Base-by-base conservation (phyloP, 2,329 filamentous ascomycete species). In the Trichoderma citrinoviride region DNA sequence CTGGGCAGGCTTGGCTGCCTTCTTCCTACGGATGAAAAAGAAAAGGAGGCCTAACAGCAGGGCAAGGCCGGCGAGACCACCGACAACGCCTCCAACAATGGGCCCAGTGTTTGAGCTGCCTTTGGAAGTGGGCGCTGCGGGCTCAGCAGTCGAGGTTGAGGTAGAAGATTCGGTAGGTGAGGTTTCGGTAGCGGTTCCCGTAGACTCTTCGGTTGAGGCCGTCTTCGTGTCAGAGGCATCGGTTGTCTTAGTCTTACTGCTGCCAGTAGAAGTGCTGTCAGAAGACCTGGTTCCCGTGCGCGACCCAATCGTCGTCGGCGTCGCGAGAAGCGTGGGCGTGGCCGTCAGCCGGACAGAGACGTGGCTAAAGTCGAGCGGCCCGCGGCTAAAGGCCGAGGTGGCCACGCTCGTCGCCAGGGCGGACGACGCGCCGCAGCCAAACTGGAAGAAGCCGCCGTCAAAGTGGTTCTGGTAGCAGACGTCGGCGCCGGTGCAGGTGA, bases 391-490 rank as follows among this genome's bases (percentile, higher is more conserved):
- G 6, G 81, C 82, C 2, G 79, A 79, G 27, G 78, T 77, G 25
- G 77, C 74, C 10, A 87, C 84, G 1, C 77, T 81, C 1, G 81
- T 82, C 2, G 78, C 84, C 65, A 83, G 68, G 29, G 75, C 73
- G 29, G 82, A 81, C 1, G 79, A 80, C 10, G 74, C 72, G 19
- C 84, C 85, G 67, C 85, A 87, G 1, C 85, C 85, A 60, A 78
- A 87, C 73, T 87, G 85, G 57, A 76, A 84, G 70, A 78, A 84
- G 2, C 84, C 85, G 14, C 83, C 84, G 0, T 81, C 81, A 66
- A 82, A 87, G 8, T 76, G 70, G 69, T 87, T 87, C 68, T 73
- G 79, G 73, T 84, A 87, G 70, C 85, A 87, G 17, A 85, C 79
- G 52, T 82, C 70, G 55, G 75, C 74, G 5, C 79, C 82, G n/a